These are phyloP conservation scores for Ogataea pignaliae DNA, from an alignment of 805 yeast genomes.

Conservation along the genomic window DNA sequence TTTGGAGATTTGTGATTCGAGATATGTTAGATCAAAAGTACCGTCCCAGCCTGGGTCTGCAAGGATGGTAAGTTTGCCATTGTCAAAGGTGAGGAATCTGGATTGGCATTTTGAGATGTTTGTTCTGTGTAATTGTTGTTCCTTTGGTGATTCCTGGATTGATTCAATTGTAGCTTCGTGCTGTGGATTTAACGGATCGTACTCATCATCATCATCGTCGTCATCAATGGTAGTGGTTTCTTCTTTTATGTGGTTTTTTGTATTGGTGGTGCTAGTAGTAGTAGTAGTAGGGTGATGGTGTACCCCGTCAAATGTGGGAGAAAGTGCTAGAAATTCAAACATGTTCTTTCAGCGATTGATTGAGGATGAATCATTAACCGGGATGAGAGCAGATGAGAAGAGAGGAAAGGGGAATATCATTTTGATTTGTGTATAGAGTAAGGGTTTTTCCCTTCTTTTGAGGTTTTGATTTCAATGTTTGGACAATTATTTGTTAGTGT, in stretches of 20 bases:
- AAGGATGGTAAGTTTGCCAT: slow-evolving; percentile 42
- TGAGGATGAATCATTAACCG: too few species aligned
- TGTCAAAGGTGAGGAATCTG: slow-evolving; percentile 51
- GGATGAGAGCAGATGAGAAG: too few species aligned
- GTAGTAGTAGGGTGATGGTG: too few species aligned
- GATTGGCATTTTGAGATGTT: slow-evolving; percentile 19
- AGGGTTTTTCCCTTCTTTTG: too few species aligned
- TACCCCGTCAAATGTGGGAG: too few species aligned
- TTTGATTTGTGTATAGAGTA: too few species aligned
- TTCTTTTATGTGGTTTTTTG: neutral
- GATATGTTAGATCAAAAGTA: slow-evolving; percentile 33
- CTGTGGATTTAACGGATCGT: neutral
- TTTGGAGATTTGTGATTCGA: slow-evolving; percentile 40
- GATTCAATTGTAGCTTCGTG: too few species aligned
- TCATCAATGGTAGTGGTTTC: neutral
- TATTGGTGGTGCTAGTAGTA: neutral
- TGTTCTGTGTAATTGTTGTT: neutral
- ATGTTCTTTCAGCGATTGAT: neutral
- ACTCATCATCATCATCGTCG: slow-evolving; percentile 4
- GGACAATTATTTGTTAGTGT: too few species aligned
- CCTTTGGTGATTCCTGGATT: too few species aligned
- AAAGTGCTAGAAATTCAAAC: slow-evolving; percentile 1
- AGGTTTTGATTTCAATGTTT: too few species aligned
- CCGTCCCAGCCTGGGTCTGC: slow-evolving; percentile 82
- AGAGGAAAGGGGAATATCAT: too few species aligned